These are phyloP conservation scores for Teunomyces barrocoloradensis DNA, from an alignment of 805 yeast species.

Conservation along the genomic window DNA sequence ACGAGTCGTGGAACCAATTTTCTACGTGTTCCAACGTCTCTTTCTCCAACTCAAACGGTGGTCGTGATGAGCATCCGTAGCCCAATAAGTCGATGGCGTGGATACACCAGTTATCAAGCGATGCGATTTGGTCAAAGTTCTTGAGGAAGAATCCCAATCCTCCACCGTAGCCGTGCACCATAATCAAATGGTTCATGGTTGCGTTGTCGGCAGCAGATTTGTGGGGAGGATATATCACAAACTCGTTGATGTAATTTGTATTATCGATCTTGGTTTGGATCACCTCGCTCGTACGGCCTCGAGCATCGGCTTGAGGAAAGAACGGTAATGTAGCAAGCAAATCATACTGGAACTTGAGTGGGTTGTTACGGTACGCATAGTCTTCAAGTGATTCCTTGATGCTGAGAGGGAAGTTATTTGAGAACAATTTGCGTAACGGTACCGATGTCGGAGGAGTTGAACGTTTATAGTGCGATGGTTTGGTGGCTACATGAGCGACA, in stretches of 20 bases:
- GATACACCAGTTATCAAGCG: constrained; percentile 56
- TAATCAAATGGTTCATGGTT: constrained; percentile 36
- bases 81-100: constrained; percentile 90
- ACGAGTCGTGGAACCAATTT: constrained; percentile 61
- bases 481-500: background rate
- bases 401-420: constrained; percentile 57
- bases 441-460: constrained; percentile 69
- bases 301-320: constrained; percentile 32
- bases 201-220: constrained; percentile 14
- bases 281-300: constrained; percentile 30
- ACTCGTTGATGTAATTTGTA: constrained; percentile 35
- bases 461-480: constrained; percentile 33
- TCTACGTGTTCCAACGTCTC: constrained; percentile 52
- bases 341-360: constrained; percentile 46
- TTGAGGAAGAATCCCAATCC: constrained; percentile 46
- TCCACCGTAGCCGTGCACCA: constrained; percentile 46
- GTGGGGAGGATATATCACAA: constrained; percentile 35
- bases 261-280: constrained; percentile 30
- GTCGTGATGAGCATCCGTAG: constrained; percentile 86
- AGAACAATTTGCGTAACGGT: constrained; percentile 53
- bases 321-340: constrained; percentile 47
- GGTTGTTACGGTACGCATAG: constrained; percentile 37
- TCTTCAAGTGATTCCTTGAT: constrained; percentile 53
- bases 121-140: constrained; percentile 28
- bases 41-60: constrained; percentile 51